Conservation (phyloP, 2,329 filamentous ascomycete species). For the Colletotrichum aenigma region DNA sequence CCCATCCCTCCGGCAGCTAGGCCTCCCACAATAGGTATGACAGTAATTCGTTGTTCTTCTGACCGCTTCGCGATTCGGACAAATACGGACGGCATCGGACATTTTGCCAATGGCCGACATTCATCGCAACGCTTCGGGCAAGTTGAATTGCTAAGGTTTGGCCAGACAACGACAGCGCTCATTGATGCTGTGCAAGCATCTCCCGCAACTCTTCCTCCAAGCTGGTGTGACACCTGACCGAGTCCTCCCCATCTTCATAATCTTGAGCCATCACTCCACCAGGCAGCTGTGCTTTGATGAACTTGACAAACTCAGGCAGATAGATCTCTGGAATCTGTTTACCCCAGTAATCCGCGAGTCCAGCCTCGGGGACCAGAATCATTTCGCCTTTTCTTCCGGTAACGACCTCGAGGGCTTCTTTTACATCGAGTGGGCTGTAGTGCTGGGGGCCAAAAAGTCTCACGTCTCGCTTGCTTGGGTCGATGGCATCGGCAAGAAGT, state of each 20-base stretch:
- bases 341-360: conserved; percentile 25
- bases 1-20: not conserved
- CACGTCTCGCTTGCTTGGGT: conserved; percentile 16
- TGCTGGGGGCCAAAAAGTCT: conserved; percentile 30
- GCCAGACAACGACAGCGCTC: fast-evolving
- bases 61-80: not conserved
- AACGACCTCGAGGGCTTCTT: conserved; percentile 28
- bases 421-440: conserved; percentile 33
- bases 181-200: not conserved
- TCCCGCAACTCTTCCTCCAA: conserved; percentile 26
- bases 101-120: not conserved
- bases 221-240: conserved; percentile 24
- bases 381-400: conserved; percentile 29
- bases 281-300: conserved; percentile 18
- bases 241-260: conserved; percentile 26
- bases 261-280: conserved; percentile 28
- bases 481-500: conserved; percentile 20
- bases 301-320: not conserved
- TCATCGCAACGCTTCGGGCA: not conserved
- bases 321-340: conserved; percentile 27
- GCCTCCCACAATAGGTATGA: not conserved
- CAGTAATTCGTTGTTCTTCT: not conserved
- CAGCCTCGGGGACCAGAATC: conserved; percentile 22
- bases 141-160: not conserved
- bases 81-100: not conserved